These are phyloP conservation scores for Pseudonitzschia pungens DNA, from an alignment of 108 stramenopile species.

Conservation along the genomic window DNA sequence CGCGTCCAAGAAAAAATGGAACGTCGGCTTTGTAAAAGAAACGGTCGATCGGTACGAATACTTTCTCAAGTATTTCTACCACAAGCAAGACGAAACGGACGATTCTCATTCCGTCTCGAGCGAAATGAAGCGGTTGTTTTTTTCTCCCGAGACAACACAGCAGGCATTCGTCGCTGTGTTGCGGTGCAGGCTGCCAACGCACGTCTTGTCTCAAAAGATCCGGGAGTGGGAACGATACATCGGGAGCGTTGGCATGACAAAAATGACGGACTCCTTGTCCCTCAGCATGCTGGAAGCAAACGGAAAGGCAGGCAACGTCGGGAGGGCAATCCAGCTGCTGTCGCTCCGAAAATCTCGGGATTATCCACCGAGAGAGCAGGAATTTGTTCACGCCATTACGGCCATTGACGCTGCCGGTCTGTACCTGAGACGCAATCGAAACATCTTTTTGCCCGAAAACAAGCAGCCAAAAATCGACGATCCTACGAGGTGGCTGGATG, in stretches of 20 bases:
- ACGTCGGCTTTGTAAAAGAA: constrained; percentile 23
- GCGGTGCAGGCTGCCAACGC: constrained; percentile 55
- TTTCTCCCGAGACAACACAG: constrained; percentile 53
- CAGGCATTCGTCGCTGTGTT: constrained; percentile 55
- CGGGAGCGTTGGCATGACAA: constrained; percentile 58
- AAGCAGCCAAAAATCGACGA: constrained; percentile 77
- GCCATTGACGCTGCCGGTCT: constrained; percentile 68
- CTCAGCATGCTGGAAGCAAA: constrained; percentile 78
- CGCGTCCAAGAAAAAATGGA: constrained; percentile 21
- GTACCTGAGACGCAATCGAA: constrained; percentile 54
- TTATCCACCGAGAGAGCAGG: constrained; percentile 49
- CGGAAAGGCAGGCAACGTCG: constrained; percentile 81
- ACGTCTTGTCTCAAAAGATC: constrained; percentile 50
- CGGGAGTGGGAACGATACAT: constrained; percentile 69
- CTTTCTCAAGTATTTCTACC: constrained; percentile 25
- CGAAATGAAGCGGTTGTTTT: constrained; percentile 38
- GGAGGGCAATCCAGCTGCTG: constrained; percentile 65
- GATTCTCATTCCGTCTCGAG: background rate
- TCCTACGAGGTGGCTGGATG: constrained; percentile 86
- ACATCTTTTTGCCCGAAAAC: constrained; percentile 61
- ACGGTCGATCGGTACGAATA: constrained; percentile 38
- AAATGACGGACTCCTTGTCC: constrained; percentile 65
- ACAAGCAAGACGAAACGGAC: constrained; percentile 8
- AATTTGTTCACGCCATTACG: constrained; percentile 63
- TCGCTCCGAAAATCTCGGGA: constrained; percentile 53